Percentiles rank a stretch among this genome's conserved stretches.
phyloP scores from a whole-genome alignment of 176 grass and related monocot genomes.

The Metroxylon sagu region DNA sequence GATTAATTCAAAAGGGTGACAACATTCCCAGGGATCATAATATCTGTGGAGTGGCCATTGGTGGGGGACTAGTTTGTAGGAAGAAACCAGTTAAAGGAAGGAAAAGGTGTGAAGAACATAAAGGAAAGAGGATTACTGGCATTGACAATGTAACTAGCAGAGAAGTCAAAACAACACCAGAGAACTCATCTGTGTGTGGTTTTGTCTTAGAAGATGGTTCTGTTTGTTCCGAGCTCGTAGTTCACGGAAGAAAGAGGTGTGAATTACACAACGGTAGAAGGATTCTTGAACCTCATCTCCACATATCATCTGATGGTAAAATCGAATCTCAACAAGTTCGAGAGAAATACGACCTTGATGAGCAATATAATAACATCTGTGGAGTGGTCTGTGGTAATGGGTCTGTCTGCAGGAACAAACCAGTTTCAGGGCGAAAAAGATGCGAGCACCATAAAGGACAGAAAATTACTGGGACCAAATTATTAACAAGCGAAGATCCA shows the following conservation, averaged over 20 bases:
- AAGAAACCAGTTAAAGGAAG: conserved; percentile 28
- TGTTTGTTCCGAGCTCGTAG: conserved; percentile 41
- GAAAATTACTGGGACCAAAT: background rate
- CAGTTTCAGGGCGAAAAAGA: conserved; percentile 19
- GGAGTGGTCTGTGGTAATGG: conserved; percentile 10
- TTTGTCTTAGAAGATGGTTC: conserved; percentile 43
- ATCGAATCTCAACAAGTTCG: background rate
- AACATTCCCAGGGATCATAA: conserved; percentile 7
- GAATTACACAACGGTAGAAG: conserved; percentile 78
- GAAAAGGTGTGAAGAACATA: conserved; percentile 35
- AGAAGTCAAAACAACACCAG: background rate
- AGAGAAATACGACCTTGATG: conserved; percentile 1
- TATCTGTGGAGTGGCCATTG: conserved; percentile 16
- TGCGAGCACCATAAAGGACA: conserved; percentile 29
- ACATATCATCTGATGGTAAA: too few species aligned
- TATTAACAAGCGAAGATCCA: background rate
- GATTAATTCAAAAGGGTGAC: conserved; percentile 25
- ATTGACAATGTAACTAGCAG: conserved; percentile 14
- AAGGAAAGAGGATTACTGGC: conserved; percentile 31
- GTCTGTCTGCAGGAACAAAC: conserved; percentile 19
- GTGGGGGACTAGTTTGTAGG: conserved; percentile 13
- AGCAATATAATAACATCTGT: conserved; percentile 3
- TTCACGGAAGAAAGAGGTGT: conserved; percentile 78
- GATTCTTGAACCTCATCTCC: conserved; percentile 9
- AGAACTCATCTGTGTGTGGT: conserved; percentile 25